Conservation (phyloP, 768 basidiomycete genomes). For the Asterophora parasitica region DNA sequence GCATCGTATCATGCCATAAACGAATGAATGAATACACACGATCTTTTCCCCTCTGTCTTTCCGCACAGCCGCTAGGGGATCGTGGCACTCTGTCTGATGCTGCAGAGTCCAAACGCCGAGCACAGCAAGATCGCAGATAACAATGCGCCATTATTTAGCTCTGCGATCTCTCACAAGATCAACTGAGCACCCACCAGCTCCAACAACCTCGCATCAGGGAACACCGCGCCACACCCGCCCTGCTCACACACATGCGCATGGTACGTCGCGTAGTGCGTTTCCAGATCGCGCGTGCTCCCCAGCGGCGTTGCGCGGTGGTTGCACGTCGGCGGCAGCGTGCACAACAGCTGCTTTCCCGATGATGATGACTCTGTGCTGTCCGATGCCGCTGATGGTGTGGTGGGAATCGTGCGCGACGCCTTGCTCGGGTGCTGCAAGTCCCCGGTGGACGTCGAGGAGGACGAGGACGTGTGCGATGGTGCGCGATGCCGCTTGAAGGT, state of each 20-base stretch:
- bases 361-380: no score
- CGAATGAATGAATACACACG: conserved; percentile 37
- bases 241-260: conserved; percentile 81
- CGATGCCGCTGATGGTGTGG: conserved; percentile 10
- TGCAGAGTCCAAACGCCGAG: conserved; percentile 18
- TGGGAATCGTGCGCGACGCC: conserved; percentile 24
- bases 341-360: conserved; percentile 54
- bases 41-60: conserved; percentile 84
- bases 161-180: background rate
- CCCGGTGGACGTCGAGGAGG: conserved; percentile 29
- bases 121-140: no score
- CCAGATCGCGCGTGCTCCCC: conserved; percentile 62
- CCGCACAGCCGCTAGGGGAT: conserved; percentile 72
- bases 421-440: conserved; percentile 23
- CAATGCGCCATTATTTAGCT: background rate
- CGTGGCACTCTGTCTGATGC: conserved; percentile 87
- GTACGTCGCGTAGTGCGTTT: conserved; percentile 78
- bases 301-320: conserved; percentile 62
- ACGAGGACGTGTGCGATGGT: conserved; percentile 32
- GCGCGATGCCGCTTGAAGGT: conserved; percentile 33
- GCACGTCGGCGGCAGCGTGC: conserved; percentile 83
- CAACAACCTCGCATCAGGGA: conserved; percentile 76
- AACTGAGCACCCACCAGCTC: conserved; percentile 65
- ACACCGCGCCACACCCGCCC: conserved; percentile 68
- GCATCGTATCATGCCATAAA: background rate